These are phyloP conservation scores for grape (Vitis vinifera) DNA, from an alignment of 164 flowering plant genomes.

Conservation along the genomic window ASM3070453v1 NC_081812.1:1110501-1111000, in stretches of 20 bases:
- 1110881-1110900: constrained; percentile 33
- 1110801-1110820: constrained; percentile 46
- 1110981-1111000: constrained; percentile 81
- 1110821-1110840: constrained; percentile 33
- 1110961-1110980: constrained; percentile 60
- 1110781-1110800: constrained; percentile 36
- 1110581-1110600: constrained; percentile 30
- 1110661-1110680: constrained; percentile 87
- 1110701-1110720: constrained; percentile 67
- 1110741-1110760: constrained; percentile 41
- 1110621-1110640: constrained; percentile 62
- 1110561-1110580: constrained; percentile 18
- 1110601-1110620: constrained; percentile 36
- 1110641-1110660: constrained; percentile 96
- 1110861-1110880: constrained; percentile 46
- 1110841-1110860: constrained; percentile 27
- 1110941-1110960: constrained; percentile 92
- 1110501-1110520: constrained; percentile 20
- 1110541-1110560: constrained; percentile 17
- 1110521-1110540: constrained; percentile 15
- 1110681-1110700: constrained; percentile 94
- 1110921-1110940: constrained; percentile 86
- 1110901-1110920: constrained; percentile 51
- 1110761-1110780: constrained; percentile 36
- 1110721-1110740: constrained; percentile 38